Evolutionary conservation across 495 filamentous ascomycete species (phyloP), one percentile per base, ranked within the genome.

Genomic region (Parachaetomium inaequale): DNA sequence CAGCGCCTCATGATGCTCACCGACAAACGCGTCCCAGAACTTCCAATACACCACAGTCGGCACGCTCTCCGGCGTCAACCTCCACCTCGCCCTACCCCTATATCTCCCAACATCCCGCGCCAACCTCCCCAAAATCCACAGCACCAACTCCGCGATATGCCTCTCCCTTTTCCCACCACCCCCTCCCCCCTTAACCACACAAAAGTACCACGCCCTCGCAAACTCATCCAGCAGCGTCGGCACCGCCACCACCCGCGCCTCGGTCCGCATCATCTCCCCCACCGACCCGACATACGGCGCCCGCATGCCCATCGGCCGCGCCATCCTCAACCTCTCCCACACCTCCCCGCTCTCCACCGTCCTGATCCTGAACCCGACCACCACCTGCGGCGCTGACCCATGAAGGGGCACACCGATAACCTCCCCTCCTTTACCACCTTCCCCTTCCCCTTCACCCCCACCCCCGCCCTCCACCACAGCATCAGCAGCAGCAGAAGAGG

Each of bases 211-310:
- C 42, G 52, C 52, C 52, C 51, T 14, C 7, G 21, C 51, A 50
- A 62, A 51, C 40, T 56, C 29, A 42, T 62, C 40, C 42, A 62
- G 4, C 52, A 62, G 25, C 19, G 51, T 28, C 52, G 59, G 59
- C 40, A 55, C 50, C 26, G 40, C 31, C 51, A 62, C 0, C 38
- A 62, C 59, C 28, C 3, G 23, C 15, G 51, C 59, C 40, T 5
- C 42, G 1, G 59, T 62, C 3, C 59, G 26, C 36, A 61, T 19
- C 58, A 43, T 53, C 47, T 54, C 32, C 38, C 51, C 42, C 25
- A 49, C 60, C 52, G 28, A 62, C 42, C 60, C 52, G 4, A 42
- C 31, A 5, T 40, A 46, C 7, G 52, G 32, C 52, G 1, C 28
- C 19, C 5, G 25, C 53, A 56, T 31, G 19, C 8, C 42, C 12